Evolutionary conservation across 1,139 yeast genomes (phyloP), one percentile per base, ranked within the genome.

Genomic region (Hemisphaericaspora lyxosophila): DNA sequence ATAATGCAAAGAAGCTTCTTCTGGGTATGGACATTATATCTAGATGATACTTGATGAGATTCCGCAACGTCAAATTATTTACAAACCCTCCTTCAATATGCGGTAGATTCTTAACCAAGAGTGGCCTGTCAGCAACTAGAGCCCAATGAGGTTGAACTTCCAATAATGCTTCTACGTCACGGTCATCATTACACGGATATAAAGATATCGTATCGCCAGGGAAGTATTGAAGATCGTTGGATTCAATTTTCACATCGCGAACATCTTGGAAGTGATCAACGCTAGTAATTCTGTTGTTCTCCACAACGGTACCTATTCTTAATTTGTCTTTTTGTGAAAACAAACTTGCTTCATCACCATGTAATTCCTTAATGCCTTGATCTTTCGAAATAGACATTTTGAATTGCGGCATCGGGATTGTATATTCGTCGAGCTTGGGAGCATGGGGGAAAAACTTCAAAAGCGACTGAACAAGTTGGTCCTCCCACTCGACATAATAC

Each of bases 261-360:
- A 92, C 95, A 54, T 94, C 98, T 59, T 92, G 97, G 60, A 87
- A 89, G 63, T 94, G 97, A 39, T 78, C 82, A 0, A 49, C 42
- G 0, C 77, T 59, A 0, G 97, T 90, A 11, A 90, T 63, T 41
- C 96, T 62, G 1, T 59, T 48, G 53, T 87, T 87, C 3, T 46
- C 37, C 0, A 49, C 39, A 9, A 86, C 68, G 6, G 48, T 62
- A 0, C 84, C 92, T 9, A 45, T 29, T n/a, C 35, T 36, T 41
- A 55, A 38, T 11, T 34, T 33, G 26, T 32, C 38, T 12, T 37
- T 36, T n/a, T 31, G 31, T 3, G 24, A 17, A 17, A 38, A 29
- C 15, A 8, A 24, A 0, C 2, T 29, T 38, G 11, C 12, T 4
- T 7, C 9, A 2, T 15, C 12, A 7, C 31, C 31, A 9, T 18